phyloP scores from a whole-genome alignment of 129 eudicot species.

The Centrapalus pauciflorus region DNA sequence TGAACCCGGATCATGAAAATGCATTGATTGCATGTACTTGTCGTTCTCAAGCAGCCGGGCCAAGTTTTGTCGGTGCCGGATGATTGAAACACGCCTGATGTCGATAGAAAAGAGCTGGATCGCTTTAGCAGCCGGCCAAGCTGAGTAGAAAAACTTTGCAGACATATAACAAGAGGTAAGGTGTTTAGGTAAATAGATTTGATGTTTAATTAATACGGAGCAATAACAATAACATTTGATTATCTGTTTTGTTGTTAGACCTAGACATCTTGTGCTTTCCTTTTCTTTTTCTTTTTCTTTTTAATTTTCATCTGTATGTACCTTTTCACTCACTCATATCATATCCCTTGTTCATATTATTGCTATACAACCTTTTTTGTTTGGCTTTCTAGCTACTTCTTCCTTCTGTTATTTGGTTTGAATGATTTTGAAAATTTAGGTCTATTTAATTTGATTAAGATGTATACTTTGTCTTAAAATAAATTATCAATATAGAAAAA shows the following conservation, averaged over 20 bases:
- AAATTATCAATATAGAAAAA: too few species aligned
- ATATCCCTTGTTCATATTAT: conserved; percentile 26
- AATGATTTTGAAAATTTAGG: too few species aligned
- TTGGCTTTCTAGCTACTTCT: too few species aligned
- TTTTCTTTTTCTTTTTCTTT: too few species aligned
- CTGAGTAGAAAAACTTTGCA: conserved; percentile 5
- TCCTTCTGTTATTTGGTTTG: neutral
- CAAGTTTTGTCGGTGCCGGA: conserved; percentile 25
- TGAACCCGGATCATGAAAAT: conserved; percentile 23
- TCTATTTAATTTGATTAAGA: too few species aligned
- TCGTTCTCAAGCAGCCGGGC: conserved; percentile 14
- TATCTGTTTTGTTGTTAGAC: conserved; percentile 19
- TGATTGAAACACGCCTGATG: conserved; percentile 18
- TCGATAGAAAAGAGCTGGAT: conserved; percentile 18
- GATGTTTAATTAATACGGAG: conserved; percentile 21
- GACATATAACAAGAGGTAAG: conserved; percentile 17
- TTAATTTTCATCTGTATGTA: too few species aligned
- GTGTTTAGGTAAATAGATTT: conserved; percentile 35
- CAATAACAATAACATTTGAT: conserved; percentile 19
- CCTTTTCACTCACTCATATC: conserved; percentile 15
- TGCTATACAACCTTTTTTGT: conserved; percentile 8
- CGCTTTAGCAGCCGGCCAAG: neutral
- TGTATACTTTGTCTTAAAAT: too few species aligned
- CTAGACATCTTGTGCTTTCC: conserved; percentile 18
- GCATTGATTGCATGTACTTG: neutral